A percentile compares a stretch with the other conserved stretches of the same genome.
Evolutionary conservation across 495 filamentous ascomycete species (phyloP).

Genomic region (Aspergillus funiculosus): DNA sequence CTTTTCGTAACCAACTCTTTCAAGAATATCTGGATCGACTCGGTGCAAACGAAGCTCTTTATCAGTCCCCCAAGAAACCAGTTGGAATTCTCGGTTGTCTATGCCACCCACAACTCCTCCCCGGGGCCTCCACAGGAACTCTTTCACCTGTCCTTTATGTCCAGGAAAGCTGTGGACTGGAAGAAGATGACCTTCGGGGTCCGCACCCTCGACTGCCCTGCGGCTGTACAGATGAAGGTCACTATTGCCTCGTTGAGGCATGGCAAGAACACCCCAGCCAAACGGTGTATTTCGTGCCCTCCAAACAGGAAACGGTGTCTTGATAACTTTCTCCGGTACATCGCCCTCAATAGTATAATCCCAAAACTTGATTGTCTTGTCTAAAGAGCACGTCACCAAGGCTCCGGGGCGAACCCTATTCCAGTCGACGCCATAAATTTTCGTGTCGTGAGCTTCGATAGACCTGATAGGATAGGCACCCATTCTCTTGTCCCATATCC

Average conservation of each 20-base stretch:
- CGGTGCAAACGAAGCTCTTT: constrained; percentile 74
- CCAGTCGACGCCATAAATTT: constrained; percentile 96
- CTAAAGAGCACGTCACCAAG: constrained; percentile 81
- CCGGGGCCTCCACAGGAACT: constrained; percentile 86
- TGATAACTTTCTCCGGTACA: constrained; percentile 65
- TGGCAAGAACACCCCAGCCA: constrained; percentile 77
- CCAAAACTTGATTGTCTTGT: constrained; percentile 94
- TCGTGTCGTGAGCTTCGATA: constrained; percentile 86
- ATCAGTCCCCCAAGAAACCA: constrained; percentile 91
- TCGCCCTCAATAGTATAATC: constrained; percentile 62
- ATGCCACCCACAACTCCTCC: constrained; percentile 63
- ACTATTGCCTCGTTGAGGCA: constrained; percentile 83
- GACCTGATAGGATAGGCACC: constrained; percentile 72
- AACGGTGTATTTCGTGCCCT: constrained; percentile 92
- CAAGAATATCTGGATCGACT: constrained; percentile 57
- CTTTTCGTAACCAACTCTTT: constrained; percentile 70
- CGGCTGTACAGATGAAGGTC: constrained; percentile 82
- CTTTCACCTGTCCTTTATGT: constrained; percentile 82
- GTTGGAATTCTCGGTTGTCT: constrained; percentile 87
- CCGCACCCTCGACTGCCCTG: constrained; percentile 42
- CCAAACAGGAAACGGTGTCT: constrained; percentile 84
- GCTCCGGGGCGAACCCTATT: constrained; percentile 66
- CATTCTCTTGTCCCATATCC: constrained; percentile 87
- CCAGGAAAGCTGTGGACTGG: constrained; percentile 71
- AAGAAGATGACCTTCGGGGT: constrained; percentile 39